Base-by-base conservation (phyloP, 768 basidiomycete species). In the Gelatoporia subvermispora region DNA sequence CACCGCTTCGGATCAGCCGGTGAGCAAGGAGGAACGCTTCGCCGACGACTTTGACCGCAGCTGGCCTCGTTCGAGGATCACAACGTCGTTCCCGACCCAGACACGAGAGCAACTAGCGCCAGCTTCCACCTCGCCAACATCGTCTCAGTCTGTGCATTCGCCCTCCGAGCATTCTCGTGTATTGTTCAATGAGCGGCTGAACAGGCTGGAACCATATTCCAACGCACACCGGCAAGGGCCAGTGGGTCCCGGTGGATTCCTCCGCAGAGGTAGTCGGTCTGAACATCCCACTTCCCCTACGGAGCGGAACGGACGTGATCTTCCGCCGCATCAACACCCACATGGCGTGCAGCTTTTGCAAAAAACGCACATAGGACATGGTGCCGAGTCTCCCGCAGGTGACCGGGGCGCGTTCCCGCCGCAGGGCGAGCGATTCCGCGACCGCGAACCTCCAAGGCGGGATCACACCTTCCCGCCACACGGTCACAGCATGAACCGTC, bases 161-260 rank as follows among this genome's bases (percentile, higher is more conserved):
- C 76, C 79, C 8, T 72, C 75, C 51, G 81, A 84, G 35, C 66
- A 74, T 2, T 76, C 86, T 28, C 79, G 88, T 36, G 84, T 84
- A 1, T 73, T 99, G n/a, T 99, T 97, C 74, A 98, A 99, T 60
- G 96, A 95, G 60, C 83, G 88, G 3, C 89, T 87, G 9, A 97
- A 96, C 60, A 78, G 83, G 54, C 68, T 97, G 48, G 95, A 98
- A 66, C 88, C 90, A 2, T 90, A 88, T 58, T 79, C 73, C 48
- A 77, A 73, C 54, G 50, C 69, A n/a, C 67, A 65, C 43, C 72
- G 77, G 23, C 58, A 73, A 43, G 68, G 68, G 40, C 59, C 69
- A 45, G 61, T 70, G 36, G 65, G 67, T 17, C 54, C 41, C 44
- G 49, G 52, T 4, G 42, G 50, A 39, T 48, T 55, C 59, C 36